Evolutionary conservation across 306 rosid species (phyloP).

Genomic region (Begonia masoniana): DNA sequence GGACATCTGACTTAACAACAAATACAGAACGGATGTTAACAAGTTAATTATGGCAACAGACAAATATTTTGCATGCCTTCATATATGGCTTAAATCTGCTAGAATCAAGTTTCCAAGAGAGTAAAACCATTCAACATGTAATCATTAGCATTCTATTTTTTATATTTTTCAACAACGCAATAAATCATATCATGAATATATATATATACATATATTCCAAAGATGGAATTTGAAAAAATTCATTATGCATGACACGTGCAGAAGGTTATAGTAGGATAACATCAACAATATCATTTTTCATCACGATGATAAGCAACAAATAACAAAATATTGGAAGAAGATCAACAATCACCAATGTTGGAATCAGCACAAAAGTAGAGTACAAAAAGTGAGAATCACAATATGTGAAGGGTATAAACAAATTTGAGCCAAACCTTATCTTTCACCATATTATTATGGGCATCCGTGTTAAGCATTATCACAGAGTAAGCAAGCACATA

Average conservation of each 20-base stretch:
- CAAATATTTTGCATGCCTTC: too few species aligned
- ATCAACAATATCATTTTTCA: not conserved
- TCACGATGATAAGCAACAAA: not conserved
- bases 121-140: too few species aligned
- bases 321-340: not conserved
- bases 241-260: too few species aligned
- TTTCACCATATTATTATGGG: slow-evolving; percentile 95
- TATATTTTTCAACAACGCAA: too few species aligned
- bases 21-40: slow-evolving; percentile 22
- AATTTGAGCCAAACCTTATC: slow-evolving; percentile 58
- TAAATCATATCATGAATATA: too few species aligned
- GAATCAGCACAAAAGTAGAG: not conserved
- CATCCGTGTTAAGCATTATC: slow-evolving; percentile 97
- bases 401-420: slow-evolving; percentile 10
- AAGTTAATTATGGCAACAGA: not conserved
- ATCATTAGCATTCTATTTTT: too few species aligned
- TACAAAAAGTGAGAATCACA: slow-evolving; percentile 1
- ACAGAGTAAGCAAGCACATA: slow-evolving; percentile 98
- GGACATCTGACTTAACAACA: slow-evolving; percentile 64
- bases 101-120: too few species aligned
- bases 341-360: not conserved
- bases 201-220: too few species aligned
- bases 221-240: too few species aligned
- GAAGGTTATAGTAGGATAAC: not conserved
- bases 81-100: too few species aligned